Conservation (phyloP, 371 early-diverging fungal species). For the Blakeslea trispora region DNA sequence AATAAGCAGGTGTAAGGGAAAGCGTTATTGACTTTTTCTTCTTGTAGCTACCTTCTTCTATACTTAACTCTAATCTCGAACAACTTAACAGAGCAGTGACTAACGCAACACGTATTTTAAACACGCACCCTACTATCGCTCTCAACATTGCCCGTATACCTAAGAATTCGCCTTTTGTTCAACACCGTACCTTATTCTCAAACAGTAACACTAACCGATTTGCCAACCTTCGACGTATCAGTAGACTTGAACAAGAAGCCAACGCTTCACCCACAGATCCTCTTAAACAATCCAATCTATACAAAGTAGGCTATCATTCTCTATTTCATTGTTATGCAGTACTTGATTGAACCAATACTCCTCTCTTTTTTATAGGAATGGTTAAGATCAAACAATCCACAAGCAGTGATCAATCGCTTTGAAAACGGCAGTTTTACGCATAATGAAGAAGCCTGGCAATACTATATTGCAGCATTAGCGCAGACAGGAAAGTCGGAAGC, state of each 20-base stretch:
- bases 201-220: constrained; percentile 19
- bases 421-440: constrained; percentile 67
- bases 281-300: constrained; percentile 67
- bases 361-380: constrained; percentile 56
- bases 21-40: background rate
- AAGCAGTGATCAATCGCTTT: constrained; percentile 67
- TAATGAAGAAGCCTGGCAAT: constrained; percentile 68
- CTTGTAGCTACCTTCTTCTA: constrained; percentile 21
- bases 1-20: background rate
- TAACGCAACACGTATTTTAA: constrained; percentile 16
- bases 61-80: constrained; percentile 12
- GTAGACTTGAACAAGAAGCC: constrained; percentile 68
- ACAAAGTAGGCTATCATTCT: constrained; percentile 60
- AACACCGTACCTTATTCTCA: constrained; percentile 22
- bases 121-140: constrained; percentile 13
- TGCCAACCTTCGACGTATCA: constrained; percentile 20
- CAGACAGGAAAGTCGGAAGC: constrained; percentile 65
- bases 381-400: constrained; percentile 61
- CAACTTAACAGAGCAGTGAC: constrained; percentile 16
- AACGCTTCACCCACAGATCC: constrained; percentile 64
- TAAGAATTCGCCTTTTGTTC: background rate
- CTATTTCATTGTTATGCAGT: no score
- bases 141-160: constrained; percentile 10
- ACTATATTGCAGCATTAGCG: constrained; percentile 72
- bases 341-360: background rate